Conservation (phyloP, 176 grass and related monocot genomes). For the Triticum turgidum region DNA sequence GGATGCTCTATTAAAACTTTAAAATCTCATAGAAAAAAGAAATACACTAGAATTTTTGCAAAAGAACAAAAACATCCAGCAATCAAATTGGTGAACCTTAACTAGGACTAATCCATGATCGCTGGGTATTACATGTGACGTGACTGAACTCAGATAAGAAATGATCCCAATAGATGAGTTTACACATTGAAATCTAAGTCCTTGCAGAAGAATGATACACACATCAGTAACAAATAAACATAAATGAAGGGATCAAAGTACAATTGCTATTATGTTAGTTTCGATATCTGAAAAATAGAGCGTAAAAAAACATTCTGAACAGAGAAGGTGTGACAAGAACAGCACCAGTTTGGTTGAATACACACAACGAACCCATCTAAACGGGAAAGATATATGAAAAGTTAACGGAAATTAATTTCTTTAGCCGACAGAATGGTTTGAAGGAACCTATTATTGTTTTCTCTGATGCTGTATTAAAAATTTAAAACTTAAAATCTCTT, state of each 20-base stretch:
- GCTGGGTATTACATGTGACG: background rate
- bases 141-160: background rate
- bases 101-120: background rate
- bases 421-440: background rate
- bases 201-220: background rate
- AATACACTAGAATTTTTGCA: background rate
- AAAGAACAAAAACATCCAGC: background rate
- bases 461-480: background rate
- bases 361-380: background rate
- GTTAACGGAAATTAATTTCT: background rate
- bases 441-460: background rate
- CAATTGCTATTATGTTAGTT: background rate
- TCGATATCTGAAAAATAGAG: background rate
- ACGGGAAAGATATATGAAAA: background rate
- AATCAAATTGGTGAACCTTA: background rate
- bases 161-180: background rate
- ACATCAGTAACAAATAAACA: background rate
- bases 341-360: background rate
- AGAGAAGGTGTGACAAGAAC: background rate
- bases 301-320: background rate
- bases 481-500: background rate
- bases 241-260: background rate
- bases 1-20: background rate
- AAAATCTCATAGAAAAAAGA: background rate
- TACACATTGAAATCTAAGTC: too few relatives aligned